A percentile compares a stretch with the other conserved stretches of the same genome.
Conservation (phyloP, 768 basidiomycete genomes). For the Calvatia gigantea region DNA sequence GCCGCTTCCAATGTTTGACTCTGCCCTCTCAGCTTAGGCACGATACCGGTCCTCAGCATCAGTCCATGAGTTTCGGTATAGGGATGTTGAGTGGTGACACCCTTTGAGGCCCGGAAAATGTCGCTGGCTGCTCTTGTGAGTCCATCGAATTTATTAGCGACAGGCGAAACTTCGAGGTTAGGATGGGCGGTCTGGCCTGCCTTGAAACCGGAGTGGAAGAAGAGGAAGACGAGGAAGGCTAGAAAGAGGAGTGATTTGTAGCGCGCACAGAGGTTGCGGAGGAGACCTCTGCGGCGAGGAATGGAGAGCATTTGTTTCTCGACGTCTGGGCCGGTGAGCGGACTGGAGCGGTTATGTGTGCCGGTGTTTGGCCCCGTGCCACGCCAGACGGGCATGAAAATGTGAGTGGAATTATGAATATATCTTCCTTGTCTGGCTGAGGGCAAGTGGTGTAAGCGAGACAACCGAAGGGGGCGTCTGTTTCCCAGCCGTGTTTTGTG, state of each 20-base stretch:
- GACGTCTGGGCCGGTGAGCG: neutral
- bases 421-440: neutral
- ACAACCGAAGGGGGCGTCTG: no score
- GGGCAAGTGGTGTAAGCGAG: no score
- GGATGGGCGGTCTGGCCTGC: conserved; percentile 29
- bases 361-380: neutral
- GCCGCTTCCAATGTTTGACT: conserved; percentile 78
- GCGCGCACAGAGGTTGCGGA: neutral
- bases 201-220: conserved; percentile 48
- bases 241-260: conserved; percentile 39
- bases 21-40: conserved; percentile 63
- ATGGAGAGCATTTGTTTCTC: neutral
- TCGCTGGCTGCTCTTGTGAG: conserved; percentile 15
- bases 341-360: neutral
- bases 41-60: conserved; percentile 78
- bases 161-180: conserved; percentile 16
- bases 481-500: no score
- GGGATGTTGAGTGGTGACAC: conserved; percentile 54
- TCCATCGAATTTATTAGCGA: conserved; percentile 18
- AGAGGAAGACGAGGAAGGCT: conserved; percentile 38
- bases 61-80: conserved; percentile 78
- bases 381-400: neutral
- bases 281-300: neutral
- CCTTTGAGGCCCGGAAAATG: conserved; percentile 17
- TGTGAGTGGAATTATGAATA: neutral